phyloP scores from a whole-genome alignment of 1,139 yeast species.

The Scheffersomyces segobiensis region DNA sequence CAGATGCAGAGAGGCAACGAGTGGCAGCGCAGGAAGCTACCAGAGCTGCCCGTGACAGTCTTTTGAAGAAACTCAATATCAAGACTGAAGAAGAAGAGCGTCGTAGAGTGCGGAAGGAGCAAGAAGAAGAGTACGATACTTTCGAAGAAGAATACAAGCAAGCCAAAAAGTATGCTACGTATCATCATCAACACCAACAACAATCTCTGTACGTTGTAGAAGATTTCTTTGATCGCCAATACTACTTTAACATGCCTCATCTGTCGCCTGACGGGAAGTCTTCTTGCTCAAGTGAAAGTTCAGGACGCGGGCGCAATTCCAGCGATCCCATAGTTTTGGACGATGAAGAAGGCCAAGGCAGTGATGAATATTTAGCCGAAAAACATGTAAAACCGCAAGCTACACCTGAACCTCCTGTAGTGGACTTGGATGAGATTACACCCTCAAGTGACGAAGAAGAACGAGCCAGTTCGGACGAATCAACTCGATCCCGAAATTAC shows the following conservation, averaged over 20 bases:
- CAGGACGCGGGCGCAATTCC: conserved; percentile 14
- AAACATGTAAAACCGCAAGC: not conserved
- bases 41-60: not conserved
- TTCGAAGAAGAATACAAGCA: not conserved
- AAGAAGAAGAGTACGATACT: not conserved
- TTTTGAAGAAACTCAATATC: not conserved
- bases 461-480: not conserved
- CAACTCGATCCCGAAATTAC: not conserved
- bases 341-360: conserved; percentile 12
- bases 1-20: not conserved
- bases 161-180: not conserved
- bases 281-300: conserved; percentile 1
- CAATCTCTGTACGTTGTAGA: not conserved
- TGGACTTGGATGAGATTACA: not conserved
- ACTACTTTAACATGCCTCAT: not conserved
- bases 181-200: not conserved
- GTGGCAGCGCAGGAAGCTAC: not conserved
- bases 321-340: conserved; percentile 28
- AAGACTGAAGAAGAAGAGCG: conserved; percentile 1
- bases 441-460: conserved; percentile 3
- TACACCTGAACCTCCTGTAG: not conserved
- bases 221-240: not conserved
- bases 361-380: conserved; percentile 5
- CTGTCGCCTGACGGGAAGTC: not conserved
- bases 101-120: not conserved